phyloP scores from a whole-genome alignment of 2,329 filamentous ascomycete species.

The Penicillium sp. region DNA sequence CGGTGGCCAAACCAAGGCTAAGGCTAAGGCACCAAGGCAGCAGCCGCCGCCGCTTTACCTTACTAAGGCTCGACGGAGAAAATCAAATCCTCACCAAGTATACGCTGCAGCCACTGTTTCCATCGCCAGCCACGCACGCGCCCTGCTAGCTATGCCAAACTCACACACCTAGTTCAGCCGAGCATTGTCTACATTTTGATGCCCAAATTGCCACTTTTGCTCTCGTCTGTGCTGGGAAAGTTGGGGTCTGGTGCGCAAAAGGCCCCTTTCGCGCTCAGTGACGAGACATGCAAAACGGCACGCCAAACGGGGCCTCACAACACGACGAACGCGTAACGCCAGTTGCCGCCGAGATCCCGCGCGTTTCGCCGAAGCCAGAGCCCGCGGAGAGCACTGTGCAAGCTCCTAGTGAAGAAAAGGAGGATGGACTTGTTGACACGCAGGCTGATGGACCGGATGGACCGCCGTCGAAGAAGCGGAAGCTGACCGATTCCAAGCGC shows the following conservation, averaged over 20 bases:
- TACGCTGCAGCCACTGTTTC: slow-evolving; percentile 27
- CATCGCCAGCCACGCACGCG: slow-evolving; percentile 35
- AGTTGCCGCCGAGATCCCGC: slow-evolving; percentile 22
- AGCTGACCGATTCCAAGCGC: slow-evolving; percentile 37
- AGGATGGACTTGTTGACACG: slow-evolving; percentile 24
- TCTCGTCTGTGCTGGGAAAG: slow-evolving; percentile 41
- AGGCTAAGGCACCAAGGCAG: too few relatives aligned
- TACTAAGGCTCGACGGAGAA: slow-evolving; percentile 32
- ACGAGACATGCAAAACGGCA: slow-evolving; percentile 48
- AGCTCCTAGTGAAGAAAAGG: slow-evolving; percentile 26
- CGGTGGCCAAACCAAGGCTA: too few relatives aligned
- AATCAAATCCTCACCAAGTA: slow-evolving; percentile 40
- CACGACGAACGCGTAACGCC: slow-evolving; percentile 37
- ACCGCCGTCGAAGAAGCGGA: slow-evolving; percentile 45
- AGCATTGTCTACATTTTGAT: slow-evolving; percentile 38
- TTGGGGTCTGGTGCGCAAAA: slow-evolving; percentile 40
- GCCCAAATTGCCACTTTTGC: slow-evolving; percentile 31
- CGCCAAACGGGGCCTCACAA: slow-evolving; percentile 36
- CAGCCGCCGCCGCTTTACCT: slow-evolving; percentile 15
- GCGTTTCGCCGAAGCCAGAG: slow-evolving; percentile 21
- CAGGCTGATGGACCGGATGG: slow-evolving; percentile 37
- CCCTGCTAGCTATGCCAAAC: slow-evolving; percentile 45
- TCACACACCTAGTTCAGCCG: slow-evolving; percentile 30
- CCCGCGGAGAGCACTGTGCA: slow-evolving; percentile 22
- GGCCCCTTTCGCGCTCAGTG: slow-evolving; percentile 40